phyloP scores from a whole-genome alignment of 2,329 filamentous ascomycete genomes.

The Pestalotiopsis fici region DNA sequence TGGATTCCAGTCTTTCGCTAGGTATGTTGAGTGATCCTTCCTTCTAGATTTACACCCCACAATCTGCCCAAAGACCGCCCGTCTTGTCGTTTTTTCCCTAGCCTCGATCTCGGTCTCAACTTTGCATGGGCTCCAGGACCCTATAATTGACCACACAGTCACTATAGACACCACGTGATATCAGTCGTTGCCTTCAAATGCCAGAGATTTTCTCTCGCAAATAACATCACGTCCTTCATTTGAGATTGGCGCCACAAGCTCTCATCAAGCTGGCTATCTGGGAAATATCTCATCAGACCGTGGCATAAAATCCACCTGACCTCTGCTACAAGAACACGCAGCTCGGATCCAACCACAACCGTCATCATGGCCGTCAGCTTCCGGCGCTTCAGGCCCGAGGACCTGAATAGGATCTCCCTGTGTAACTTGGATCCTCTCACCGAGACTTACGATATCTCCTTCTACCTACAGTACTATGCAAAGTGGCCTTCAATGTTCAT shows the following conservation, averaged over 20 bases:
- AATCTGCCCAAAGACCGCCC: not conserved
- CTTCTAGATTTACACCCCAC: not conserved
- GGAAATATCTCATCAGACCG: too few relatives aligned
- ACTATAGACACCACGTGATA: too few relatives aligned
- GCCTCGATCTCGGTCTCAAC: not conserved
- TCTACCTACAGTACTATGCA: constrained; percentile 94
- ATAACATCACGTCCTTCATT: too few relatives aligned
- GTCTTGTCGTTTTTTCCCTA: not conserved
- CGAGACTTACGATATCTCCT: constrained; percentile 95
- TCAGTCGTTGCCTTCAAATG: too few relatives aligned
- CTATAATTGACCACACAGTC: too few relatives aligned
- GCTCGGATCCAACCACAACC: not conserved
- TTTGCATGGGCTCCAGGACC: too few relatives aligned
- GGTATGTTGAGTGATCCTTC: not conserved
- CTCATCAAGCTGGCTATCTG: too few relatives aligned
- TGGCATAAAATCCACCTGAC: not conserved
- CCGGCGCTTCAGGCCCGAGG: constrained; percentile 79
- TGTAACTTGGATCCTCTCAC: constrained; percentile 96
- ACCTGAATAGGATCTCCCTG: constrained; percentile 86
- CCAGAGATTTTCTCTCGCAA: too few relatives aligned
- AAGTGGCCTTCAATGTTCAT: constrained; percentile 96
- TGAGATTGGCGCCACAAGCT: too few relatives aligned
- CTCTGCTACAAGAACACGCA: not conserved
- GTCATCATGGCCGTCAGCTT: constrained; percentile 72
- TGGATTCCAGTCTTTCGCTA: not conserved